Evolutionary conservation across 2,329 filamentous ascomycete genomes (phyloP).

Genomic region (Penicillium sp.): DNA sequence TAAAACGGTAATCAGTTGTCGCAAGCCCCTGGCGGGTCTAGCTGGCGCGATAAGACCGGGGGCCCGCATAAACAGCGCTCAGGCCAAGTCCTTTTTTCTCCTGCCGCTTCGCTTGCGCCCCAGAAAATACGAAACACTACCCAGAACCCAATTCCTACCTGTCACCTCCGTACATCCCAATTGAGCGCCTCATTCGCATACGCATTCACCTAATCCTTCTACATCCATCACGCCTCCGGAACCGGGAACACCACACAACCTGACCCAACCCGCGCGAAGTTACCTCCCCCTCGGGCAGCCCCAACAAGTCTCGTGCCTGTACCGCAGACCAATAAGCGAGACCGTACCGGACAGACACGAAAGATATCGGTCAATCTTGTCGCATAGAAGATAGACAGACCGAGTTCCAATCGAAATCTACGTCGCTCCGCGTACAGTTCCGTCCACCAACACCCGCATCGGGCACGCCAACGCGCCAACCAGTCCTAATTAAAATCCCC

Average conservation of each 20-base stretch:
- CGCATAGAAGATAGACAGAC: not conserved
- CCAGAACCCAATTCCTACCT: not conserved
- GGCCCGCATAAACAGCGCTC: conserved; percentile 22
- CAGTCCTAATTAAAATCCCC: not conserved
- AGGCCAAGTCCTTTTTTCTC: conserved; percentile 19
- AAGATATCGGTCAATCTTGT: not conserved
- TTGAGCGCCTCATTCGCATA: not conserved
- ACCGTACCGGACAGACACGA: not conserved
- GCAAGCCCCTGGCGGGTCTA: conserved; percentile 13
- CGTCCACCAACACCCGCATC: too few species aligned
- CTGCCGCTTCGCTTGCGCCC: not conserved
- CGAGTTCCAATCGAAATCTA: not conserved
- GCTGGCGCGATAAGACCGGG: conserved; percentile 19
- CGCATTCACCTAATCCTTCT: not conserved
- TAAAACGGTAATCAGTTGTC: conserved; percentile 4
- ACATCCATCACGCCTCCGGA: not conserved
- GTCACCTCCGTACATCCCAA: not conserved
- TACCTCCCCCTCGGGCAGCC: not conserved
- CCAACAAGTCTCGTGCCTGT: not conserved
- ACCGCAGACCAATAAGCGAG: not conserved
- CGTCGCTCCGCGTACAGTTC: too few species aligned
- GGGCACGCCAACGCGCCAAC: not conserved
- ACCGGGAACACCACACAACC: not conserved
- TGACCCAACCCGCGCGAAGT: not conserved
- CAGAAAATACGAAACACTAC: not conserved